Evolutionary conservation across 495 filamentous ascomycete species (phyloP), one percentile per base, ranked within the genome.

Genomic region (Amniculicola lignicola): DNA sequence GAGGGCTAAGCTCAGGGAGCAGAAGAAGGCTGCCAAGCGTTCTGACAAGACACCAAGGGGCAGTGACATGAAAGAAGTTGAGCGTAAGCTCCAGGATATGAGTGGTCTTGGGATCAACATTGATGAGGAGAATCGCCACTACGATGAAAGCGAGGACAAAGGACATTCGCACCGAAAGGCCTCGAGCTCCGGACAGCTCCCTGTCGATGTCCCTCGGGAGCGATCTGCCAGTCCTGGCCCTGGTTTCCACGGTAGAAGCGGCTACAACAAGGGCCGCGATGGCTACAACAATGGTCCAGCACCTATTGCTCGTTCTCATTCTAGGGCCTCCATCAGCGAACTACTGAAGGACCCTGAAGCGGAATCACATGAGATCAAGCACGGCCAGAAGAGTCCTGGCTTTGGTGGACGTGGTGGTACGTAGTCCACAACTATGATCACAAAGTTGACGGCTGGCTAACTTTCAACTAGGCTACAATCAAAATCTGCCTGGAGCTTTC

Each of bases 11-110:
- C 51, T 63, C 0, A 39, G 61, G 21, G 43, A 65, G 35, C 42
- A 70, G 41, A 63, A 61, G 37, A 67, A 63, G 28, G 46, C 61
- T 16, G 48, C 24, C 3, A 68, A 64, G 42, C 36, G 45, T 16
- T n/a, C 55, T 2, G 50, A 64, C 33, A 59, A 65, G 50, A 50
- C 57, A 22, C 49, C 38, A 7, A 25, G 42, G 19, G 11, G 10
- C n/a, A n/a, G 28, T 28, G 56, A 59, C 23, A 4, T 52, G 18
- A 36, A 33, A 29, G 50, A 59, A 22, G 51, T 64, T 0, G 45
- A 51, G 14, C 46, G 48, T 31, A 62, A 49, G 23, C 53, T 62
- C 3, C 45, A 62, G 29, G 60, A 51, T 28, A n/a, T 64, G 19
- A 57, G 28, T 31, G 61, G 61, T 14, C 51, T 64, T 12, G 61